Percentiles rank a stretch among this genome's conserved stretches.
phyloP scores from a whole-genome alignment of 177 flowering plant genomes.

The Telopea speciosissima region DNA sequence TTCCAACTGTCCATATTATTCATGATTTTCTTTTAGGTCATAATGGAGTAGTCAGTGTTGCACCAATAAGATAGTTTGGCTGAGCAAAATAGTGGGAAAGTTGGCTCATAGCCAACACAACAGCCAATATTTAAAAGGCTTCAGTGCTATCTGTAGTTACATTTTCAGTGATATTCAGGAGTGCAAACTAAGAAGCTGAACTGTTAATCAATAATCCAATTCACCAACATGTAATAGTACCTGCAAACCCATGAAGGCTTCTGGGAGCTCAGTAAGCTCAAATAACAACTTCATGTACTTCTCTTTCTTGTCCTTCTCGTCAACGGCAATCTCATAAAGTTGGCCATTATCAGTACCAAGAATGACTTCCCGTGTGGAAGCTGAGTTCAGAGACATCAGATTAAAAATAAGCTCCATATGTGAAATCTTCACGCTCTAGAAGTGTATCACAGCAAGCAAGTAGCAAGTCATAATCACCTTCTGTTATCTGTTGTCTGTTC shows the following conservation, averaged over 20 bases:
- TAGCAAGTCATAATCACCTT: conserved; percentile 42
- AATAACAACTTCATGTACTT: conserved; percentile 77
- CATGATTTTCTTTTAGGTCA: too few species aligned
- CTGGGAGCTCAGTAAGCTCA: conserved; percentile 80
- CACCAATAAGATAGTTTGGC: background rate
- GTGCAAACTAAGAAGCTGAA: background rate
- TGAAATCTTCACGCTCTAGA: background rate
- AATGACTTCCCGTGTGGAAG: conserved; percentile 83
- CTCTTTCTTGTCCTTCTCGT: conserved; percentile 96
- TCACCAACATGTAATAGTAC: conserved; percentile 25
- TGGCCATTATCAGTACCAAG: conserved; percentile 94
- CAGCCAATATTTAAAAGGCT: background rate
- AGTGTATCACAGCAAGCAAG: conserved; percentile 2
- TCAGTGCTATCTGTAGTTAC: too few species aligned
- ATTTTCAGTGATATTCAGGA: too few species aligned
- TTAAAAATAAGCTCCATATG: background rate
- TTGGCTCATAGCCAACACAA: background rate
- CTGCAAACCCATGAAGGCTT: conserved; percentile 91
- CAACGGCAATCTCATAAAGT: conserved; percentile 83
- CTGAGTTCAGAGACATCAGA: conserved; percentile 30
- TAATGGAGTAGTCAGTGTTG: background rate
- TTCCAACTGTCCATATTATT: background rate
- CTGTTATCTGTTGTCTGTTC: conserved; percentile 93
- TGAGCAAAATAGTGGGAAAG: background rate
- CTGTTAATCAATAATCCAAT: background rate